Base-by-base conservation (phyloP, 306 rosid genomes). In the Boehmeria nivea region DNA sequence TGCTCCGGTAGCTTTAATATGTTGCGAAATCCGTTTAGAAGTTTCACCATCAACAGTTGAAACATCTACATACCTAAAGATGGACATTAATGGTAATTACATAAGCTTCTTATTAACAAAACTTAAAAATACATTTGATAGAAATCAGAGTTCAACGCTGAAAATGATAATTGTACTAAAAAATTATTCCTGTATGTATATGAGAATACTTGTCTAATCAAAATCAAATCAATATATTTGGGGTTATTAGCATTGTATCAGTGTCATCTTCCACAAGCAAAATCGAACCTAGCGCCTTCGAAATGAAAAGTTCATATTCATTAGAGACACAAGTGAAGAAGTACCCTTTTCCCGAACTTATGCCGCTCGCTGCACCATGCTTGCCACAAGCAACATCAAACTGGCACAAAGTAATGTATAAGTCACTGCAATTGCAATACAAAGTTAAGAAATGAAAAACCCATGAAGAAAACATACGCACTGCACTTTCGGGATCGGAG, bases 401-500 rank as follows among this genome's bases (percentile, higher is more conserved):
- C 98, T 91, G 72, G 48, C 28, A 75, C 8, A 52, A 44, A 48
- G 55, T 26, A 52, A 54, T 28, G 36, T 39, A 44, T 40, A 57
- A 65, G 57, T n/a, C 67, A 17, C 60, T 43, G 39, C 52, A 38
- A 52, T 58, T 54, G 38, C 43, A 12, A 60, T 5, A 10, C 18
- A 42, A 63, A 37, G 28, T 16, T 38, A 66, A 66, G 34, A n/a
- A 36, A 37, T 6, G 6, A 63, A 48, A 58, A 49, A 20, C 10
- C 14, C 6, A 39, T 57, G 4, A 26, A 22, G 31, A 62, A 64
- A 68, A 72, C 64, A 71, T 71, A 84, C 96, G 54, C 78, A 91
- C 96, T 43, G 99, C 99, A 78, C 86, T 84, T 55, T 82, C 79
- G 47, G 99, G 99, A 75, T 87, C 96, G 10, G 99, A 95, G 63